phyloP scores from a whole-genome alignment of 768 basidiomycete genomes.

The Candolleomyces eurysporus region DNA sequence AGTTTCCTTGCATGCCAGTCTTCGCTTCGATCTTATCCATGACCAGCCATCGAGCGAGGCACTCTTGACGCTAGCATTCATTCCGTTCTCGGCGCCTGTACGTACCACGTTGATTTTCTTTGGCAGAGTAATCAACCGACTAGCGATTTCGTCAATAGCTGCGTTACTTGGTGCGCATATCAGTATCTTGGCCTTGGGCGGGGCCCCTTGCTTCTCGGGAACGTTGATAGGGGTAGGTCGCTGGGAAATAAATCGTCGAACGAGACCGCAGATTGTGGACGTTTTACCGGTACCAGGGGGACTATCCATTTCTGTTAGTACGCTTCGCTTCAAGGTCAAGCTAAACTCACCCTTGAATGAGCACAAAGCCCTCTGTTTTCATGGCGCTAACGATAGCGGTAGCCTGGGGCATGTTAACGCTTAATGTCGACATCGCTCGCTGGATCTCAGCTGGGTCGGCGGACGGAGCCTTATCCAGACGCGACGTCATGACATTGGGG shows the following conservation, averaged over 20 bases:
- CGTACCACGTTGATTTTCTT: conserved; percentile 81
- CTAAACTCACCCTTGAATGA: conserved; percentile 86
- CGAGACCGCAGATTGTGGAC: conserved; percentile 94
- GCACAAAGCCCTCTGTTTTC: conserved; percentile 69
- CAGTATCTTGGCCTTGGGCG: conserved; percentile 62
- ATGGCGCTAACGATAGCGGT: conserved; percentile 80
- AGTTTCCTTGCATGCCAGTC: conserved; percentile 20
- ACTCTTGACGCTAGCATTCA: conserved; percentile 79
- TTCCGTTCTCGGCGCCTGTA: conserved; percentile 73
- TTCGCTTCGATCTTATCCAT: conserved; percentile 64
- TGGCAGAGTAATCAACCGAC: conserved; percentile 77
- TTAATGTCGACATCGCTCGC: conserved; percentile 64
- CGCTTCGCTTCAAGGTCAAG: background rate
- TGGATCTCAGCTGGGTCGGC: conserved; percentile 52
- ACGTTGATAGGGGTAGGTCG: conserved; percentile 56
- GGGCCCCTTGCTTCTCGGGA: conserved; percentile 42
- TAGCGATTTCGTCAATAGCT: conserved; percentile 94
- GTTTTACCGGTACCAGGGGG: conserved; percentile 99
- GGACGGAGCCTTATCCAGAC: conserved; percentile 45
- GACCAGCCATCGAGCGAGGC: conserved; percentile 85
- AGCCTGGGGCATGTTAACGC: conserved; percentile 93
- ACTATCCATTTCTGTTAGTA: conserved; percentile 36
- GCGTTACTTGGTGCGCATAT: conserved; percentile 98
- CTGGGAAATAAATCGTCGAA: conserved; percentile 72
- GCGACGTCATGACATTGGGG: conserved; percentile 66